A percentile compares a stretch with the other conserved stretches of the same genome.
Evolutionary conservation across 805 yeast species (phyloP).

Genomic region (Metschnikowia corniflorae): DNA sequence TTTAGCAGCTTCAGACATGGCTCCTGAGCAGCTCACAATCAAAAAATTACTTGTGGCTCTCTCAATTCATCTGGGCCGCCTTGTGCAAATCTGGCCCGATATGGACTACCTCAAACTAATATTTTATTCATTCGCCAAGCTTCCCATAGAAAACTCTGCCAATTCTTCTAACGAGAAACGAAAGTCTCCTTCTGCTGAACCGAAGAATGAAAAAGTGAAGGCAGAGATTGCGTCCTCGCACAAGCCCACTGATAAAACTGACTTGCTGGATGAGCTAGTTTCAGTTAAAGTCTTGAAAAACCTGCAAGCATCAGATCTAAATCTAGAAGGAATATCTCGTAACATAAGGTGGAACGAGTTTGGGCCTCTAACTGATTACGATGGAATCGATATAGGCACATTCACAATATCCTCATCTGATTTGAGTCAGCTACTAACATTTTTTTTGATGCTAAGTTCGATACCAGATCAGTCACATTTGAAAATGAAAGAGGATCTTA

Average conservation of each 20-base stretch:
- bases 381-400: conserved; percentile 38
- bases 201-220: background rate
- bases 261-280: conserved; percentile 12
- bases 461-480: conserved; percentile 25
- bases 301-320: conserved; percentile 6
- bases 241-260: background rate
- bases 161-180: conserved; percentile 7
- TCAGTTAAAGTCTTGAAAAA: background rate
- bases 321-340: conserved; percentile 1
- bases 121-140: conserved; percentile 40
- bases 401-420: conserved; percentile 38
- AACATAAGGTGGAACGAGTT: conserved; percentile 29
- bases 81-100: conserved; percentile 30
- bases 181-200: background rate
- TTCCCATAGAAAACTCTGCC: background rate
- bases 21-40: conserved; percentile 31
- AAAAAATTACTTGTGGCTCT: conserved; percentile 24
- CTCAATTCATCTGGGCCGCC: conserved; percentile 43
- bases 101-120: conserved; percentile 43
- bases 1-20: conserved; percentile 14
- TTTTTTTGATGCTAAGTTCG: conserved; percentile 45
- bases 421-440: conserved; percentile 44
- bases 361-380: conserved; percentile 40
- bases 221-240: too few relatives aligned
- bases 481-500: conserved; percentile 27